Base-by-base conservation (phyloP, 345 rosid species). In the Arabidopsis suecica region DNA sequence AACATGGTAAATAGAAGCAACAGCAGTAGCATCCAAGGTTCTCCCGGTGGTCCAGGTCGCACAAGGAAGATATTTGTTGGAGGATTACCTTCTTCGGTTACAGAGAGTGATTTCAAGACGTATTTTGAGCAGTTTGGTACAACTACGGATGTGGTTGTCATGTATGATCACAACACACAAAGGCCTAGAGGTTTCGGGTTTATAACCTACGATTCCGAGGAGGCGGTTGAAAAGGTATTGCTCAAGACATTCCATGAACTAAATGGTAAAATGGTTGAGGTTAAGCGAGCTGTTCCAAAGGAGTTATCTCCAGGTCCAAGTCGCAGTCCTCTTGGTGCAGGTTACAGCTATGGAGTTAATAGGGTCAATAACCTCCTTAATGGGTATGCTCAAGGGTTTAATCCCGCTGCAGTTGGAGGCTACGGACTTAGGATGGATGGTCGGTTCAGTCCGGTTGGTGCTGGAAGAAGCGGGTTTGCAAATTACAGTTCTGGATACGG, bases 171-270 rank as follows among this genome's bases (percentile, higher is more conserved):
- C 86, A 95, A 89, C 77, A 95, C 97, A 23, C 97, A 89, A 65
- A 87, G 99, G 83, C 99, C 99, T 65, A 90, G 99, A 87, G 99
- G 99, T 60, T 95, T 92, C 36, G 97, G 99, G 71, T 95, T 95
- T 87, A 95, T 95, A 72, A 92, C 99, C 71, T 95, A 85, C 66
- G 97, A 92, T 83, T 81, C 87, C 3, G 97, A 95, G 82, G 99
- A 95, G 59, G 93, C 99, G 0, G 97, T 95, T 69, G 97, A 95
- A 28, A 79, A 84, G 75, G 99, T 90, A 61, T 81, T 95, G 82
- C 87, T 84, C 77, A 90, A 83, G 75, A 95, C 90, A 22, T 95
- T 92, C 77, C 99, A 95, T 50, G 99, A 95, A 78, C 96, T 95
- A 40, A 95, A 95, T 53, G 97, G 97, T 68, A 95, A 95, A 83